A percentile compares a stretch with the other conserved stretches of the same genome.
These are phyloP conservation scores for Ustilago loliicola DNA, from an alignment of 1,284 basidiomycete genomes.

Conservation along the genomic window DNA sequence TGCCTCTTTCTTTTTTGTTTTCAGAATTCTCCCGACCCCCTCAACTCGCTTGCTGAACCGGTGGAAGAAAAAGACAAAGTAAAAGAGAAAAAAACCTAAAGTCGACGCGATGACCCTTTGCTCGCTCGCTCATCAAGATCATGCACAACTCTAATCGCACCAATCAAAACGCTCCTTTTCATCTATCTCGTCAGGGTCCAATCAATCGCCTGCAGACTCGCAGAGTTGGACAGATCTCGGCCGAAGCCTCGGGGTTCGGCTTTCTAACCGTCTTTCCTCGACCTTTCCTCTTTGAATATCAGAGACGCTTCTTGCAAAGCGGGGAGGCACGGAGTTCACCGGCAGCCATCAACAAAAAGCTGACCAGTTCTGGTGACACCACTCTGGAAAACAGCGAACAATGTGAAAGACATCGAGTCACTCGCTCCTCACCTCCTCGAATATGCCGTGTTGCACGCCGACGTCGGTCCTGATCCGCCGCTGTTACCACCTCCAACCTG, in stretches of 20 bases:
- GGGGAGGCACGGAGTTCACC: slow-evolving; percentile 19
- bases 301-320: not conserved
- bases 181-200: slow-evolving; percentile 35
- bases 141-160: slow-evolving; percentile 47
- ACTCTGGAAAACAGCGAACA: no score
- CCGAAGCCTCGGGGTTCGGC: slow-evolving; percentile 29
- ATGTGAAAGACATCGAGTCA: slow-evolving; percentile 18
- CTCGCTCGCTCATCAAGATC: not conserved
- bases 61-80: not conserved
- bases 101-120: slow-evolving; percentile 17
- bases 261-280: slow-evolving; percentile 6
- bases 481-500: not conserved
- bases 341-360: slow-evolving; percentile 4
- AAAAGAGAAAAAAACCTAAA: slow-evolving; percentile 2
- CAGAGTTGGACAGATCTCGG: slow-evolving; percentile 27
- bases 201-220: not conserved
- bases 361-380: not conserved
- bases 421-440: slow-evolving; percentile 6
- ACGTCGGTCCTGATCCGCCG: slow-evolving; percentile 5
- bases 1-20: slow-evolving; percentile 2
- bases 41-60: not conserved
- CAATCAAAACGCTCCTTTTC: slow-evolving; percentile 43
- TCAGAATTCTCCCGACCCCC: slow-evolving; percentile 9
- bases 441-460: slow-evolving; percentile 8
- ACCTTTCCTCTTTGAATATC: not conserved